These are phyloP conservation scores for Tuber indicum DNA, from an alignment of 495 filamentous ascomycete species.

Conservation along the genomic window DNA sequence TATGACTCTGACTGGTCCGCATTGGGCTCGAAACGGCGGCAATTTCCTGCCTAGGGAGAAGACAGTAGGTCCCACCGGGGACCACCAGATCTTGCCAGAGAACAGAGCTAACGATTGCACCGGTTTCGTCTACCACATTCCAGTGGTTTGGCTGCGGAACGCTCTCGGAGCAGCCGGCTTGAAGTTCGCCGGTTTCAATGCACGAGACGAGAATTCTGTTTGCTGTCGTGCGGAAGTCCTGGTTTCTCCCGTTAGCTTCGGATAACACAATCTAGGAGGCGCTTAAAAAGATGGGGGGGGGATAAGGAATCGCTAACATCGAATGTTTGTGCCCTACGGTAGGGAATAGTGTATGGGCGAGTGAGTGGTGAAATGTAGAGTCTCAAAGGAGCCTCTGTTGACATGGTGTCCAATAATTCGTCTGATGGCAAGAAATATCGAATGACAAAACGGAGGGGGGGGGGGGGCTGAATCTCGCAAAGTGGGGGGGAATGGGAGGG, in stretches of 20 bases:
- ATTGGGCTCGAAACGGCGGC: neutral
- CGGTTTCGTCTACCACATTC: neutral
- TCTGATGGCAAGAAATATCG: neutral
- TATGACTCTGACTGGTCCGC: neutral
- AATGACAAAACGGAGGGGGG: neutral
- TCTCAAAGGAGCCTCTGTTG: neutral
- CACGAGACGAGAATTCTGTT: slow-evolving; percentile 1
- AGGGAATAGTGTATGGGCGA: slow-evolving; percentile 4
- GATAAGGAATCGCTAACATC: neutral
- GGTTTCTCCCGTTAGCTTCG: neutral
- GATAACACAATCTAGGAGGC: neutral
- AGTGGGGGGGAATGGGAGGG: neutral
- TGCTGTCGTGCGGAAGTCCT: slow-evolving; percentile 2
- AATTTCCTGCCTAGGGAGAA: neutral
- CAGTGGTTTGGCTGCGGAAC: slow-evolving; percentile 3
- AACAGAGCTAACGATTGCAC: neutral
- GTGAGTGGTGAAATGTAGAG: neutral
- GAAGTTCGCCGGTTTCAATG: slow-evolving; percentile 3
- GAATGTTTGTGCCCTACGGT: slow-evolving; percentile 1
- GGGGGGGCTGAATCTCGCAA: neutral
- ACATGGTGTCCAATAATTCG: neutral
- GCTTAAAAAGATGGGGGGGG: neutral
- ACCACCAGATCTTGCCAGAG: slow-evolving; percentile 2
- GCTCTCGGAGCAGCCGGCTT: slow-evolving; percentile 1
- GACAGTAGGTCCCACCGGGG: slow-evolving; percentile 1